Evolutionary conservation across 1,284 basidiomycete genomes (phyloP).

Genomic region (Cryptococcus deneoformans): DNA sequence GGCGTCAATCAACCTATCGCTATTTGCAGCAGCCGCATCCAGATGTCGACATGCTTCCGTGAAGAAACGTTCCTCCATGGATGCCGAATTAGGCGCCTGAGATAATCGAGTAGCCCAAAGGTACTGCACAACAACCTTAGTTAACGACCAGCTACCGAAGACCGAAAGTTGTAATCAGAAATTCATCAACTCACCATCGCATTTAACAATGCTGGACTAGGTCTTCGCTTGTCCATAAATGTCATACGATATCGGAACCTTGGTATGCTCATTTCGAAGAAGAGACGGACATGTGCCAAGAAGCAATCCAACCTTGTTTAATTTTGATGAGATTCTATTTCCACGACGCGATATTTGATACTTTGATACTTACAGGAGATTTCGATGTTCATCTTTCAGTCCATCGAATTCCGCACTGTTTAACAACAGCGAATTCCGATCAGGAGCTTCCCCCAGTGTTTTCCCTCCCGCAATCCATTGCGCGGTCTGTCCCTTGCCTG

Average conservation of each 20-base stretch:
- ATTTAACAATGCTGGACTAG: conserved; percentile 38
- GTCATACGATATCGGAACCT: conserved; percentile 42
- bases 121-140: conserved; percentile 22
- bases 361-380: conserved; percentile 21
- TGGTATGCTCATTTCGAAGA: conserved; percentile 46
- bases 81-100: conserved; percentile 26
- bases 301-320: conserved; percentile 33
- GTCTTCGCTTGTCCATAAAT: conserved; percentile 36
- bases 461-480: not conserved
- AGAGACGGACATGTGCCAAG: conserved; percentile 35
- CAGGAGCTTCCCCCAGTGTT: not conserved
- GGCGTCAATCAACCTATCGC: conserved; percentile 41
- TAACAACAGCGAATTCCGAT: not conserved
- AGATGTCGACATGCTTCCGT: conserved; percentile 31
- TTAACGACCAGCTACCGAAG: not conserved
- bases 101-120: conserved; percentile 45
- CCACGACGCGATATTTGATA: not conserved
- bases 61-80: conserved; percentile 39
- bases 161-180: not conserved
- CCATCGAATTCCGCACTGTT: conserved; percentile 30
- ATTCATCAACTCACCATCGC: conserved; percentile 29
- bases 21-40: conserved; percentile 31
- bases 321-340: not conserved
- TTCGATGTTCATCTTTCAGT: conserved; percentile 28
- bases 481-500: conserved; percentile 1